Evolutionary conservation across 345 rosid species (phyloP), one percentile per base, ranked within the genome.

Genomic region (Citrus cavaleriei): DNA sequence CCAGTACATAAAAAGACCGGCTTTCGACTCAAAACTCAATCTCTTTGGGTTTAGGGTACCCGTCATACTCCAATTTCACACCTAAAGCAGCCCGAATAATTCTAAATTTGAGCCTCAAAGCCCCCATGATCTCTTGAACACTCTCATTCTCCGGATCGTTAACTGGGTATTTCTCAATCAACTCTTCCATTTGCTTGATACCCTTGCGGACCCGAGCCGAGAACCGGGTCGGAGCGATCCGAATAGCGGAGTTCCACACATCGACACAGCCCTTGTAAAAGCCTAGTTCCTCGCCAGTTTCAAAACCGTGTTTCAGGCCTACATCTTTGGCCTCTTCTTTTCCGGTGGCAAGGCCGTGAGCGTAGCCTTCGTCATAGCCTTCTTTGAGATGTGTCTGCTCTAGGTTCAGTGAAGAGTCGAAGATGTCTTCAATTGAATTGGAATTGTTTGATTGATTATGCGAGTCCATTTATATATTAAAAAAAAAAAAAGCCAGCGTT

Each of bases 241-340:
- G 85, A 76, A 91, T 83, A 8, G 78, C 89, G 7, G 95, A 88
- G 75, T 74, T 90, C 94, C 96, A 92, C 16, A 94, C 80, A 55
- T 84, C 89, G 62, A 88, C 86, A 81, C 97, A 95, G 65, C 97
- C 96, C 55, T 77, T 83, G 86, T 95, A 93, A 87, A 95, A 87
- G 1, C 97, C 97, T 21, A 91, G 62, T 38, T 92, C 93, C 85
- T 95, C 96, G 13, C 97, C 98, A 18, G 85, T 82, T 61, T 89
- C 97, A 81, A 91, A 92, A 42, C 99, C 93, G 4, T 62, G 68
- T 84, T 85, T 87, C 46, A 91, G 84, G 38, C 93, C 99, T 21
- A 90, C 88, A 73, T 83, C 84, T 34, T 81, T 74, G 72, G 86
- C 97, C 14, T 92, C 98, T 76, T 92, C 91, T 46, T 78, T 80